Base-by-base conservation (phyloP, 1,284 basidiomycete genomes). In the Athelia psychrophila region DNA sequence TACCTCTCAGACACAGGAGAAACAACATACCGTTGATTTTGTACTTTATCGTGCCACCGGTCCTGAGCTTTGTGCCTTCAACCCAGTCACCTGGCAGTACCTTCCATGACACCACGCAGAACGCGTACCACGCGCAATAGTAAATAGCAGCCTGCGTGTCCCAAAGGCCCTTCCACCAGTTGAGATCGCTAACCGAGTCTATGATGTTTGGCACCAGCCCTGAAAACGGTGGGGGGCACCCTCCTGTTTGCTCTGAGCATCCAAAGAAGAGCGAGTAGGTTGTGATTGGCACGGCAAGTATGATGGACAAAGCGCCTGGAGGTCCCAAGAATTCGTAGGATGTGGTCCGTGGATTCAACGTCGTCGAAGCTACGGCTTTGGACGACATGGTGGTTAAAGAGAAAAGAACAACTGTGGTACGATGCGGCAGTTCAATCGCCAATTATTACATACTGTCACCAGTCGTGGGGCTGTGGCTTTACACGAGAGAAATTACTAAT, bases 111-210 rank as follows among this genome's bases (percentile, higher is more conserved):
- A 83, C 68, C 40, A 98, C 83, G 57, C 83, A 88, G 71, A 90
- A 99, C 16, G 83, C 73, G 70, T 98, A 98, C 96, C 96, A 99
- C 0, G 69, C 91, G 50, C 89, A 69, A 73, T 98, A 99, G 27
- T 91, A 78, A 24, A 81, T 63, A 15, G 81, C 69, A 0, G 91
- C 95, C 52, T 93, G 74, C 0, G 81, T 81, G 64, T 98, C 94
- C 83, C 88, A 95, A 8, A 97, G 78, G 30, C 75, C 68, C 51
- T 70, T 73, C 88, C 88, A 91, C 80, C 82, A 93, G 12, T 73
- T 64, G 2, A 70, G 62, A 54, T 73, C 67, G 2, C 76, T 70
- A n/a, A 91, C 60, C 0, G 83, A 69, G 19, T 69, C 60, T 30
- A 77, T 55, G 48, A 85, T 62, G 54, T 67, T 70, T n/a, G 76